Percentiles rank a stretch among this genome's conserved stretches.
These are phyloP conservation scores for Usnea hakonensis DNA, from an alignment of 495 filamentous ascomycete genomes.

Conservation along the genomic window DNA sequence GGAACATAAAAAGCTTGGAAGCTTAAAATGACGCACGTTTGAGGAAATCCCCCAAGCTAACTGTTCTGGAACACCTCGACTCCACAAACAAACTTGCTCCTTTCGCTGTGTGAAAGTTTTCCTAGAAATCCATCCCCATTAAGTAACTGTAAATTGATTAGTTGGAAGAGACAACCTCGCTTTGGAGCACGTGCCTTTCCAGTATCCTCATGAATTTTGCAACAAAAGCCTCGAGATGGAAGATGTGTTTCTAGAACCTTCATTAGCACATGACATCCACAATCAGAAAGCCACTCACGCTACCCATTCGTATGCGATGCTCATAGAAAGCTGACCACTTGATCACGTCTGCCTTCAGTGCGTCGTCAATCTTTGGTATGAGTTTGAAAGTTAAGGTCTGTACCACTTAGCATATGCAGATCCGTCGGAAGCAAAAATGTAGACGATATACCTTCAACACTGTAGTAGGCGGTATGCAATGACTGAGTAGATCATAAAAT, in stretches of 20 bases:
- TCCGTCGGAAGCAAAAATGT: not conserved
- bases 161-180: not conserved
- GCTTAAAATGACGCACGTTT: constrained; percentile 13
- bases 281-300: constrained; percentile 34
- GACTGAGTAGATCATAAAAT: constrained; percentile 89
- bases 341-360: constrained; percentile 82
- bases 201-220: constrained; percentile 96
- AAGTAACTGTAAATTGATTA: constrained; percentile 51
- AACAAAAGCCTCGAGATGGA: constrained; percentile 96
- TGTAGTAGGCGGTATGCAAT: constrained; percentile 91
- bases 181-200: constrained; percentile 51
- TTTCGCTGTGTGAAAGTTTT: not conserved
- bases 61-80: constrained; percentile 5
- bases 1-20: not conserved
- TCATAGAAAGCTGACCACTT: constrained; percentile 97
- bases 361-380: constrained; percentile 76
- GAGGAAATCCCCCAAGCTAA: constrained; percentile 10
- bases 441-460: constrained; percentile 64
- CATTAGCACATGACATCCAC: not conserved
- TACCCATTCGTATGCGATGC: constrained; percentile 82
- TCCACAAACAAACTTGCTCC: not conserved
- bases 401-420: not conserved
- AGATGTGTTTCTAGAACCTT: constrained; percentile 69
- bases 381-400: constrained; percentile 85
- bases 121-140: constrained; percentile 80